These are phyloP conservation scores for Rugonectria rugulosa DNA, from an alignment of 2,329 filamentous ascomycete species.

Conservation along the genomic window DNA sequence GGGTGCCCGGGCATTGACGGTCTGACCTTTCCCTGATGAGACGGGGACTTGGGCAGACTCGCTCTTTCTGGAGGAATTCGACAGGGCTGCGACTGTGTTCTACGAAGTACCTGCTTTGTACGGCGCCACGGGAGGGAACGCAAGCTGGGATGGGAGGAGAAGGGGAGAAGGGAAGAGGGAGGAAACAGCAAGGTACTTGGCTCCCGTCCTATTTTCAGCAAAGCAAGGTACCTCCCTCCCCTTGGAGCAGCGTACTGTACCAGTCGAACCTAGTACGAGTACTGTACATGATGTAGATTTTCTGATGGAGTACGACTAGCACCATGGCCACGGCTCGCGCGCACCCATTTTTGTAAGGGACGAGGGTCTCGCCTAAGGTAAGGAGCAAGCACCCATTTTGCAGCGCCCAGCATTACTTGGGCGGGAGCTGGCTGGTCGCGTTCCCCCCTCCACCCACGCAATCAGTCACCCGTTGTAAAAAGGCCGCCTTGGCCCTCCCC, in stretches of 20 bases:
- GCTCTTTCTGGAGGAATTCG: slow-evolving; percentile 13
- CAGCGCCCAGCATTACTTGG: slow-evolving; percentile 39
- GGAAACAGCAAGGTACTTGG: slow-evolving; percentile 9
- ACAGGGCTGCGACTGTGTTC: slow-evolving; percentile 13
- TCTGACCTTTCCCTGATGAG: slow-evolving; percentile 26
- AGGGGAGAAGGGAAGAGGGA: background rate
- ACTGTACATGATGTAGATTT: slow-evolving; percentile 7
- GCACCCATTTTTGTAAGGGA: slow-evolving; percentile 40
- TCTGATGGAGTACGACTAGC: slow-evolving; percentile 23
- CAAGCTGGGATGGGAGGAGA: no score
- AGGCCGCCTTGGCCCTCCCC: slow-evolving; percentile 62
- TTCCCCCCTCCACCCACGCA: slow-evolving; percentile 52
- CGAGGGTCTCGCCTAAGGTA: slow-evolving; percentile 38
- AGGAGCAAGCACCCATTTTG: slow-evolving; percentile 37
- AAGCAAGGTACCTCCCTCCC: slow-evolving; percentile 17
- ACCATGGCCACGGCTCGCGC: slow-evolving; percentile 27
- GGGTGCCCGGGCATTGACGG: slow-evolving; percentile 28
- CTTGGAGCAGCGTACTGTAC: slow-evolving; percentile 13
- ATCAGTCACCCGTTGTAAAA: slow-evolving; percentile 73
- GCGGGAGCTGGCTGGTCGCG: slow-evolving; percentile 40
- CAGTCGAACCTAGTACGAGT: slow-evolving; percentile 6
- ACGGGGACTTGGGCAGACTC: slow-evolving; percentile 1
- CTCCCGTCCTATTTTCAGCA: background rate
- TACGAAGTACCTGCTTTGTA: no score
- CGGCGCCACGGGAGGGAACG: no score